Conservation (phyloP, 2,329 filamentous ascomycete species). For the Fusarium dlaminii region DNA sequence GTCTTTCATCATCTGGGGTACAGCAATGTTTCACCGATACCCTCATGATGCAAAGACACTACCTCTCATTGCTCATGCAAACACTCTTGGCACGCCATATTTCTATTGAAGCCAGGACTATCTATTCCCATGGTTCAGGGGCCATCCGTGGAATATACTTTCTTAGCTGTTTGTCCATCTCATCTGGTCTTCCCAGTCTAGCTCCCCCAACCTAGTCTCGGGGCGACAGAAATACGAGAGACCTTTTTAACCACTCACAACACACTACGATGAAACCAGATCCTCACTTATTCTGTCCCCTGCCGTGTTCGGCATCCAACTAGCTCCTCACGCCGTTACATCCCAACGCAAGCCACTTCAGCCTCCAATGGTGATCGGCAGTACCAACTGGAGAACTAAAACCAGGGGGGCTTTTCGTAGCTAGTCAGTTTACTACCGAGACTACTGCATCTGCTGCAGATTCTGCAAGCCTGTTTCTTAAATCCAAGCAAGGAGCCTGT, state of each 20-base stretch:
- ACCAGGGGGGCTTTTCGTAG: background rate
- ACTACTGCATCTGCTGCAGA: constrained; percentile 8
- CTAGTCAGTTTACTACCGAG: background rate
- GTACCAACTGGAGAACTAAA: background rate
- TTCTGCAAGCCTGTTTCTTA: constrained; percentile 6
- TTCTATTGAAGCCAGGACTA: accelerated
- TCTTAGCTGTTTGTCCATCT: background rate
- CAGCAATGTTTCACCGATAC: background rate
- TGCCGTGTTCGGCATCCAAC: background rate
- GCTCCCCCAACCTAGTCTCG: background rate
- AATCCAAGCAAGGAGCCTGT: background rate
- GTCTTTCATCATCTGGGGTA: background rate
- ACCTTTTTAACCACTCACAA: background rate
- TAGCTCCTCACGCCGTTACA: background rate
- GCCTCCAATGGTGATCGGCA: constrained; percentile 3
- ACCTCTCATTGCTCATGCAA: background rate
- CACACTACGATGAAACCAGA: background rate
- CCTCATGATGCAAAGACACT: background rate
- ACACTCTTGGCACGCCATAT: background rate
- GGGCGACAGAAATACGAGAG: background rate
- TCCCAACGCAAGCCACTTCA: background rate
- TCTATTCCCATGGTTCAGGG: background rate
- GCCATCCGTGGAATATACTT: background rate
- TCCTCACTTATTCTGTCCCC: background rate
- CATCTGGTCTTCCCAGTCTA: background rate